Percentiles rank a stretch among this genome's conserved stretches.
Conservation (phyloP, 352 stramenopile species). For the Blastocystis sp. region DNA sequence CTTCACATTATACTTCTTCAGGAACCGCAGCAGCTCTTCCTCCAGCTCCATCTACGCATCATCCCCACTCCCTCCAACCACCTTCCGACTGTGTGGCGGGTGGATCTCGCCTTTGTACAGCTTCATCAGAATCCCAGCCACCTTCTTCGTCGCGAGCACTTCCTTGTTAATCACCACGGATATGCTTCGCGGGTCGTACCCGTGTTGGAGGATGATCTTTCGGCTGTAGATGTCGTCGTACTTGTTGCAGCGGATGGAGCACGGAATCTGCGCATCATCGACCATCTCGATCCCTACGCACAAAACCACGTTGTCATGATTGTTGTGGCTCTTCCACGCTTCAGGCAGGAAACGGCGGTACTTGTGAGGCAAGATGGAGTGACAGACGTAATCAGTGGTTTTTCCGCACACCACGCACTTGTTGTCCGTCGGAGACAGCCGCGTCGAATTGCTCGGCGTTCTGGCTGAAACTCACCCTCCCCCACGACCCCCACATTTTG, state of each 20-base stretch:
- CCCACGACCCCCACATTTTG: slow-evolving; percentile 2
- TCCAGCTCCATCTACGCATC: slow-evolving; percentile 31
- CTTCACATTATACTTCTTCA: slow-evolving; percentile 59
- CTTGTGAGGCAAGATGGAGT: slow-evolving; percentile 63
- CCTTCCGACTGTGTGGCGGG: slow-evolving; percentile 15
- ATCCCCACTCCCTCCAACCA: not conserved
- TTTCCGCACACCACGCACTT: slow-evolving; percentile 56
- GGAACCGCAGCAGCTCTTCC: slow-evolving; percentile 8
- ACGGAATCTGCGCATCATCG: slow-evolving; percentile 30
- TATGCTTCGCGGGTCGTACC: slow-evolving; percentile 19
- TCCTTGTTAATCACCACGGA: slow-evolving; percentile 23
- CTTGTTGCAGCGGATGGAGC: slow-evolving; percentile 62
- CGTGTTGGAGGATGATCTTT: slow-evolving; percentile 17
- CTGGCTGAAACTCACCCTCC: not conserved
- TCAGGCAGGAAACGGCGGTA: slow-evolving; percentile 60
- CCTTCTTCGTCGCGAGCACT: slow-evolving; percentile 5
- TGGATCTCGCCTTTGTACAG: slow-evolving; percentile 25
- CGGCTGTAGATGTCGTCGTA: slow-evolving; percentile 63
- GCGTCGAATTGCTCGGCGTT: slow-evolving; percentile 4
- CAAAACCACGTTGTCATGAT: slow-evolving; percentile 63
- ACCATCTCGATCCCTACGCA: slow-evolving; percentile 21
- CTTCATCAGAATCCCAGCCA: not conserved
- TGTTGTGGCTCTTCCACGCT: slow-evolving; percentile 61
- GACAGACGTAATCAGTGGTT: slow-evolving; percentile 57
- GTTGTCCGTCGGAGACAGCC: slow-evolving; percentile 30